Evolutionary conservation across 2,329 filamentous ascomycete genomes (phyloP).

Genomic region (Sarocladium oryzae): DNA sequence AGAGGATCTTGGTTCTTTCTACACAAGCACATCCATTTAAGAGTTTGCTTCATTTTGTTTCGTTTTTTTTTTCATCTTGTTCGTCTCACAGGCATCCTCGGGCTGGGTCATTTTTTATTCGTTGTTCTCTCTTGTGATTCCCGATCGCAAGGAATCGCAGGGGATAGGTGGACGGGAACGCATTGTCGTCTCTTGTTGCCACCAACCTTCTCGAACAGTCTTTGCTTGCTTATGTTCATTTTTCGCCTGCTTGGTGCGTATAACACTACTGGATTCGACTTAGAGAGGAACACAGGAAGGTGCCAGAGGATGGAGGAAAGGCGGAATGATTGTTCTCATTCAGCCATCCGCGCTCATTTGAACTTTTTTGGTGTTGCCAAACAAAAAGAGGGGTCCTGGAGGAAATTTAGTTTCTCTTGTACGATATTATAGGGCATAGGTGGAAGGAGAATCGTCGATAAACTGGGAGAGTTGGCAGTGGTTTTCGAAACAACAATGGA

Average conservation of each 20-base stretch:
- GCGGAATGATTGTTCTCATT: neutral
- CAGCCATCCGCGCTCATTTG: neutral
- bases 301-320: neutral
- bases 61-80: neutral
- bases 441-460: neutral
- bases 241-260: neutral
- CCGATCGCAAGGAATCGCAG: neutral
- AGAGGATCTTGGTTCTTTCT: slow-evolving; percentile 1
- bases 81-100: slow-evolving; percentile 2
- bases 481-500: slow-evolving; percentile 6
- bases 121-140: neutral
- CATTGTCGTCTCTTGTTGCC: neutral
- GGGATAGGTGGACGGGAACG: neutral
- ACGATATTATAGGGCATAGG: neutral
- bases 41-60: slow-evolving; percentile 2
- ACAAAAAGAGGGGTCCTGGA: neutral
- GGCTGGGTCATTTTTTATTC: neutral
- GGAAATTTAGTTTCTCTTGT: neutral
- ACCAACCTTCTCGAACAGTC: neutral
- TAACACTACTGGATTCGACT: slow-evolving; percentile 4
- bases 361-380: neutral
- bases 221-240: slow-evolving; percentile 3
- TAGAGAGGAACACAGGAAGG: neutral
- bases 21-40: neutral
- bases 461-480: neutral